Conservation (phyloP, 768 basidiomycete genomes). For the Mycena amicta region DNA sequence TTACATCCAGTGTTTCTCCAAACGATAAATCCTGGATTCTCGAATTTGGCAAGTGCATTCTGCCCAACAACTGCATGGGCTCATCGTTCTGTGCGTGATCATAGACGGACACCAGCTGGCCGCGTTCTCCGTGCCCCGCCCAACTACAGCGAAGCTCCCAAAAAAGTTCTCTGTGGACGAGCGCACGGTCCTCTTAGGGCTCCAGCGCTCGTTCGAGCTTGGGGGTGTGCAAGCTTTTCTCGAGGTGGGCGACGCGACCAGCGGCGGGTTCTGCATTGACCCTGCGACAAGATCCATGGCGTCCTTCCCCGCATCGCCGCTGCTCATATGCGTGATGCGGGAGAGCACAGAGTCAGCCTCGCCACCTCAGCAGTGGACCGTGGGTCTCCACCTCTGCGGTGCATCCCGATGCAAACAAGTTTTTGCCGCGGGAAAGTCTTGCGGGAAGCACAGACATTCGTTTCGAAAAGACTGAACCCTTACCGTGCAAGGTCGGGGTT, state of each 20-base stretch:
- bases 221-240: background rate
- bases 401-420: background rate
- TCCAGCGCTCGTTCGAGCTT: background rate
- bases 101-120: background rate
- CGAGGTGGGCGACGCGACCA: background rate
- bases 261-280: background rate
- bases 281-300: background rate
- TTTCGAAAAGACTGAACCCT: background rate
- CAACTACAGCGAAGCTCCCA: background rate
- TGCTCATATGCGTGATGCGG: background rate
- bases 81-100: background rate
- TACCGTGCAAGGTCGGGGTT: background rate
- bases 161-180: background rate
- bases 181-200: background rate
- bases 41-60: background rate
- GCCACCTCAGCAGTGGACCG: background rate
- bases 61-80: background rate
- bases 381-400: background rate
- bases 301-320: background rate
- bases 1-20: background rate
- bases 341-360: background rate
- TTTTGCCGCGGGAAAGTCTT: background rate
- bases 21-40: background rate
- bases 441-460: background rate
- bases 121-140: background rate